Evolutionary conservation across 2,329 filamentous ascomycete genomes (phyloP).

Genomic region (Penicillium sp.): DNA sequence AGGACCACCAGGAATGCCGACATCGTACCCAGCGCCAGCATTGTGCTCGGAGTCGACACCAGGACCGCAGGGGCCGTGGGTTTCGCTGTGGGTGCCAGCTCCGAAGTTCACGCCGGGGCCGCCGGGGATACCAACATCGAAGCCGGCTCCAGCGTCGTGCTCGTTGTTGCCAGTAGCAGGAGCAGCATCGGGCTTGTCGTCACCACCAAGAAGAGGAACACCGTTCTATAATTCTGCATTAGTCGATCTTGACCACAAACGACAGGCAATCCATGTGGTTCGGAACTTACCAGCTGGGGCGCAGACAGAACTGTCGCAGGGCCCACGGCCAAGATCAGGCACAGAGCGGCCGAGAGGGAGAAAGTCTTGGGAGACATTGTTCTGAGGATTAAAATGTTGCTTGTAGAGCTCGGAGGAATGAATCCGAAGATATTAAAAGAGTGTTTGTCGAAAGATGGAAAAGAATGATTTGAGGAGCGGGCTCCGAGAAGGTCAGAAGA

Average conservation of each 20-base stretch:
- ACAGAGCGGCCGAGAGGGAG: constrained; percentile 30
- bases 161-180: constrained; percentile 20
- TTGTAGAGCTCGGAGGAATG: constrained; percentile 12
- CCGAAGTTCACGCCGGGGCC: constrained; percentile 26
- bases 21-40: constrained; percentile 16
- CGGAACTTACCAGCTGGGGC: constrained; percentile 25
- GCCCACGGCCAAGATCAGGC: constrained; percentile 29
- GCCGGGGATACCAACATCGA: constrained; percentile 25
- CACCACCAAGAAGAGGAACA: constrained; percentile 12
- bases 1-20: constrained; percentile 19
- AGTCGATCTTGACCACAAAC: constrained; percentile 1
- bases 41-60: constrained; percentile 8
- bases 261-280: constrained; percentile 5
- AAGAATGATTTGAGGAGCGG: constrained; percentile 12
- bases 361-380: constrained; percentile 28
- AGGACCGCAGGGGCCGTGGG: constrained; percentile 21
- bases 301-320: constrained; percentile 30
- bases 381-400: constrained; percentile 2
- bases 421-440: constrained; percentile 6
- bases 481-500: constrained; percentile 13
- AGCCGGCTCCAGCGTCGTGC: constrained; percentile 18
- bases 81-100: constrained; percentile 16
- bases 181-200: constrained; percentile 3
- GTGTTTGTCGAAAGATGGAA: constrained; percentile 6
- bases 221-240: constrained; percentile 10